A percentile compares a stretch with the other conserved stretches of the same genome.
phyloP scores from a whole-genome alignment of 257 asterid species.

The Penstemon barbatus region DNA sequence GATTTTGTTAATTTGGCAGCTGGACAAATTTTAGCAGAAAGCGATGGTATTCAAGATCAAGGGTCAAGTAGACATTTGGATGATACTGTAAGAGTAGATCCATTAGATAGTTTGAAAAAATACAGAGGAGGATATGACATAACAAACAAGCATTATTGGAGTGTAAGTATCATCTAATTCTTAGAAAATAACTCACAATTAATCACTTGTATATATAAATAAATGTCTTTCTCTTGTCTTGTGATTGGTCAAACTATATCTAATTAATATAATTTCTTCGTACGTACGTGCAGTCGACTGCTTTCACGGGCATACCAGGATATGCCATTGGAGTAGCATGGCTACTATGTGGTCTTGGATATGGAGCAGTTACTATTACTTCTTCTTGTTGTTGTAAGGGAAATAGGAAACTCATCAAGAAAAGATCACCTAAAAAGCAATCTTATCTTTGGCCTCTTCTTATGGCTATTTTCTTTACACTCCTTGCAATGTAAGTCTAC shows the following conservation, averaged over 20 bases:
- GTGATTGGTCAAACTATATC: neutral
- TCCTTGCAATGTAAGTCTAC: constrained; percentile 60
- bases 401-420: constrained; percentile 41
- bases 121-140: constrained; percentile 86
- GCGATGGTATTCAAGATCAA: constrained; percentile 25
- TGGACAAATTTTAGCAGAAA: constrained; percentile 47
- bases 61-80: constrained; percentile 24
- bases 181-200: neutral
- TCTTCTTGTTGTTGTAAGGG: constrained; percentile 40
- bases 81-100: constrained; percentile 68
- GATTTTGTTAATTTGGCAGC: constrained; percentile 31
- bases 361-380: constrained; percentile 37
- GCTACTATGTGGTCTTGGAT: constrained; percentile 63
- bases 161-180: constrained; percentile 47
- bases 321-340: constrained; percentile 60
- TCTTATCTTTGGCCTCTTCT: constrained; percentile 47
- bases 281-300: constrained; percentile 60
- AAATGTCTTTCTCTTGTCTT: neutral
- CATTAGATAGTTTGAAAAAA: constrained; percentile 59
- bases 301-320: constrained; percentile 71
- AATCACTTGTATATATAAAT: too few relatives aligned
- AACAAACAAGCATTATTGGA: constrained; percentile 76
- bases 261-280: too few relatives aligned
- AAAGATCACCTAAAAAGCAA: constrained; percentile 32
- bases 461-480: constrained; percentile 49